Base-by-base conservation (phyloP, 164 flowering plant species). In the Tinospora cordifolia region DNA sequence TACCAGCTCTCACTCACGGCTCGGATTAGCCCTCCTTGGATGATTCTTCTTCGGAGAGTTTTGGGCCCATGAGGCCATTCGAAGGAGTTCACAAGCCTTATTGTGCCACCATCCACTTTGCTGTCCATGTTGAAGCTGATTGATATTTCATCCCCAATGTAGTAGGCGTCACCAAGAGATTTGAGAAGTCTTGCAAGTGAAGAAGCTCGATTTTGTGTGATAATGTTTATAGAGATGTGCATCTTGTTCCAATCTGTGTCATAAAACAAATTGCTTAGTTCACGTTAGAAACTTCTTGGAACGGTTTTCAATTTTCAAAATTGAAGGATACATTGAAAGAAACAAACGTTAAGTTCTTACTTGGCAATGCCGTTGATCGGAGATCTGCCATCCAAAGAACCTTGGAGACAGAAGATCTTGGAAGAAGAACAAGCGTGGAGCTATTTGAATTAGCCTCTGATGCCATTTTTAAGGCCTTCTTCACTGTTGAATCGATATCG, bases 1-100 rank as follows among this genome's bases (percentile, higher is more conserved):
- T 94, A 94, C 98, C 98, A 94, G 64, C 97, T 91, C 81, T 94
- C 98, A 57, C 98, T 91, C 4, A 94, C 98, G 2, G 98, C 98
- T 64, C 98, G 85, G 62, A 94, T 91, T 0, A 94, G 87, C 30
- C 98, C 98, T 66, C 97, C 98, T 74, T 94, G 98, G 75, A 94
- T 87, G 87, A 94, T 94, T 75, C 98, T 79, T 66, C 98, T 79
- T 46, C 93, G 75, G 17, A 89, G 81, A 34, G 85, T 84, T 71
- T 94, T 91, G 44, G 91, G 83, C 2, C 99, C 99, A 62, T 94
- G 99, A 25, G 97, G 89, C 99, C 99, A 94, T 0, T 89, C 74
- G 59, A 89, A 92, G 39, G 91, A 67, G 71, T 74, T 77, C 25
- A 89, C 90, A 0, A 84, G 80, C 71, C 71, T 86, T 19, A 90